Conservation (phyloP, 352 stramenopile genomes). For the Phytopythium vexans region DNA sequence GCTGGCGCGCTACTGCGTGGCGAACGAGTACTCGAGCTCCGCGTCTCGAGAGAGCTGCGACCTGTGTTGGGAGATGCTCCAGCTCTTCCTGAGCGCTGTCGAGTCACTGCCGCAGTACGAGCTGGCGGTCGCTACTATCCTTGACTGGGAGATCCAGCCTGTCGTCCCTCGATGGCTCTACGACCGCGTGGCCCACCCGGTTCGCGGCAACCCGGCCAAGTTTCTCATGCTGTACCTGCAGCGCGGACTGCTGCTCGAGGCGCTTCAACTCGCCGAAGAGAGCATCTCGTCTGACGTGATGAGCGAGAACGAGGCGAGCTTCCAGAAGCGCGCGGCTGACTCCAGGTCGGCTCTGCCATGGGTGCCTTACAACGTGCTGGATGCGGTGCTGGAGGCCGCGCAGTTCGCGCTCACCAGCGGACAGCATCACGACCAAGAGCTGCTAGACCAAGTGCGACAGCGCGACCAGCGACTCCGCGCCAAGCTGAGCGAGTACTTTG, state of each 20-base stretch:
- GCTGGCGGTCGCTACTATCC: conserved; percentile 48
- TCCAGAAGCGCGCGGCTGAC: conserved; percentile 34
- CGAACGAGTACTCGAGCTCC: conserved; percentile 36
- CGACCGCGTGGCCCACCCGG: conserved; percentile 28
- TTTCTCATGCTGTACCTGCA: conserved; percentile 57
- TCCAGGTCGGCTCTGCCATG: conserved; percentile 34
- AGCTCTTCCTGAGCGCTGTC: conserved; percentile 37
- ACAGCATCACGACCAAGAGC: conserved; percentile 3
- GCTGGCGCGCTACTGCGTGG: conserved; percentile 60
- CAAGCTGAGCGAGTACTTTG: conserved; percentile 51
- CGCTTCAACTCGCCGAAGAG: conserved; percentile 43
- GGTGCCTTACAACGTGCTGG: conserved; percentile 71
- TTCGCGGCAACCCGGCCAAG: conserved; percentile 45
- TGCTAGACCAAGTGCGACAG: conserved; percentile 20
- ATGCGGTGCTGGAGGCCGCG: conserved; percentile 50
- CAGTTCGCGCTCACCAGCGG: conserved; percentile 29
- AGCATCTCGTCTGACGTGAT: conserved; percentile 41
- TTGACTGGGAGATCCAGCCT: conserved; percentile 51
- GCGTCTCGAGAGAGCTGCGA: conserved; percentile 16
- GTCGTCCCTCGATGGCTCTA: conserved; percentile 59
- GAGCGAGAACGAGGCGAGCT: conserved; percentile 26
- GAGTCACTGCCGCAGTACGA: conserved; percentile 50
- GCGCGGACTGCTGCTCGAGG: conserved; percentile 62
- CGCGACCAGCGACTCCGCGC: conserved; percentile 33
- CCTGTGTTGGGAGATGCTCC: conserved; percentile 56